These are phyloP conservation scores for Inonotus hispidus DNA, from an alignment of 1,284 basidiomycete genomes.

Conservation along the genomic window DNA sequence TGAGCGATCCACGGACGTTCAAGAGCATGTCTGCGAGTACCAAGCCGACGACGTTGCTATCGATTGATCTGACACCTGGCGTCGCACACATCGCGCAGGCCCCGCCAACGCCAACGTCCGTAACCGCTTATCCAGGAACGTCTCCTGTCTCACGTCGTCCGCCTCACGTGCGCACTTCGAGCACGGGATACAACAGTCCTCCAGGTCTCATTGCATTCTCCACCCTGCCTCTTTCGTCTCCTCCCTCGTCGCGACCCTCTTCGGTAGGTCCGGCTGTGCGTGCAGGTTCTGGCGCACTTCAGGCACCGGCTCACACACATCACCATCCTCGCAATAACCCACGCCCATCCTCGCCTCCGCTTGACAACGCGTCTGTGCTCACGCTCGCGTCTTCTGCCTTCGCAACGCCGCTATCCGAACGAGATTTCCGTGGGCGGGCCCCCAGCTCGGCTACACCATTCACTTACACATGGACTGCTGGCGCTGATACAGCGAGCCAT, in stretches of 20 bases:
- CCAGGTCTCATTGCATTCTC: conserved; percentile 68
- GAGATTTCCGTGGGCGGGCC: conserved; percentile 21
- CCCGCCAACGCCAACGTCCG: conserved; percentile 45
- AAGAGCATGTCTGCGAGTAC: conserved; percentile 83
- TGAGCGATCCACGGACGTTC: conserved; percentile 75
- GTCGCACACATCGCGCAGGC: conserved; percentile 91
- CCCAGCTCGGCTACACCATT: conserved; percentile 8
- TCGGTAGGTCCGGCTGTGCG: conserved; percentile 29
- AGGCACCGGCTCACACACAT: conserved; percentile 82
- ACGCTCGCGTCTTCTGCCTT: conserved; percentile 93
- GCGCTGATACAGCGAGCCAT: conserved; percentile 40
- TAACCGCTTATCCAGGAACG: conserved; percentile 14
- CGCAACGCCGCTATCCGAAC: conserved; percentile 53
- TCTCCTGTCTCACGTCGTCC: conserved; percentile 39
- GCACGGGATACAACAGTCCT: conserved; percentile 42
- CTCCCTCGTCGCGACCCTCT: conserved; percentile 35
- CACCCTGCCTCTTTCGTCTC: conserved; percentile 50
- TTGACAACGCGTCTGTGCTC: conserved; percentile 87
- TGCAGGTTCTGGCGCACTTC: conserved; percentile 36
- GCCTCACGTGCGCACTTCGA: conserved; percentile 54
- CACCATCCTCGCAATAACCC: conserved; percentile 96
- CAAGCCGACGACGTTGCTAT: conserved; percentile 91
- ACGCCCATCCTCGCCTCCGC: conserved; percentile 81
- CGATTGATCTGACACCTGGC: conserved; percentile 74
- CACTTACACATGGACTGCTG: conserved; percentile 29